phyloP scores from a whole-genome alignment of 108 stramenopile species.

The Pseudonitzschia pungens region DNA sequence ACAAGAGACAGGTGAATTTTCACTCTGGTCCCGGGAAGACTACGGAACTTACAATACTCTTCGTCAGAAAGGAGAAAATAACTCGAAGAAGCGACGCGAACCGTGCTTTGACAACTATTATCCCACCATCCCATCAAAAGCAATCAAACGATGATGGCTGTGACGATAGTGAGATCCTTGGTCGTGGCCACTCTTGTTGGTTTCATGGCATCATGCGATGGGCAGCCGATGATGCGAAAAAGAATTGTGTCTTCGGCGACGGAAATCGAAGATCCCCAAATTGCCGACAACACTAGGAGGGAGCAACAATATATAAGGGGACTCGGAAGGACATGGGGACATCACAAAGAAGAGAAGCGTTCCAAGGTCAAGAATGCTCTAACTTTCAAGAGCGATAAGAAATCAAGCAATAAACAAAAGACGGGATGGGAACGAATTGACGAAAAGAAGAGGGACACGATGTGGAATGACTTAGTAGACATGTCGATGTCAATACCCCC shows the following conservation, averaged over 20 bases:
- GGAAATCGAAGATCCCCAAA: neutral
- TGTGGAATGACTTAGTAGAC: neutral
- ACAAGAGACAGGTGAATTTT: too few species aligned
- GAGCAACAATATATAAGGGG: neutral
- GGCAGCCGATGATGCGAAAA: neutral
- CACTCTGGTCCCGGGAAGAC: neutral
- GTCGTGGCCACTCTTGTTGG: neutral
- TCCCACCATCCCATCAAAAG: neutral
- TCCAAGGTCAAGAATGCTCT: neutral
- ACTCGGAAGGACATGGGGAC: neutral
- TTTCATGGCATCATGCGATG: neutral
- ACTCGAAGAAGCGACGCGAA: neutral
- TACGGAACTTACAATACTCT: too few species aligned
- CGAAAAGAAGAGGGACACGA: neutral
- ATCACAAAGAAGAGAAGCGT: neutral
- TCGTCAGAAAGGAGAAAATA: neutral
- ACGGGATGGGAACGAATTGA: neutral
- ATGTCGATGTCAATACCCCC: constrained; percentile 22
- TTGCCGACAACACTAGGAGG: neutral
- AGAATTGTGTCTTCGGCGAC: neutral
- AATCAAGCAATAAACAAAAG: constrained; percentile 6
- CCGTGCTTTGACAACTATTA: neutral
- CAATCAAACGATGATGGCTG: neutral
- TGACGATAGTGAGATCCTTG: neutral
- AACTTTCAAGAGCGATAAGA: neutral